Percentiles rank a stretch among this genome's conserved stretches.
These are phyloP conservation scores for Pinus tabuliformis DNA, from an alignment of 75 land plant genomes.

Conservation along the genomic window DNA sequence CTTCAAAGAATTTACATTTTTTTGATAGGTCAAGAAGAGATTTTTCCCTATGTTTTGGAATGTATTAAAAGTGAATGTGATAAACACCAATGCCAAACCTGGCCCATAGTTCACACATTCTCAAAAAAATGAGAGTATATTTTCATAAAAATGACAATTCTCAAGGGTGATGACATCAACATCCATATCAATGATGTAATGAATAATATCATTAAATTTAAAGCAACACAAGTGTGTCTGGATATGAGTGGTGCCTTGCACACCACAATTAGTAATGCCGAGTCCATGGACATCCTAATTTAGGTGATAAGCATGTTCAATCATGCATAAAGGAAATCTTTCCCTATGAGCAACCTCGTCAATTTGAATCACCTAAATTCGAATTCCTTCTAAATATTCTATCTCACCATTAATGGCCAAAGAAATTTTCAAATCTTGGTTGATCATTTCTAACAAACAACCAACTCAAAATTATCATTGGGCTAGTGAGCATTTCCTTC, in stretches of 20 bases:
- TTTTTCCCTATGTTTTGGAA: too few species aligned
- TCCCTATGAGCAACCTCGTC: neutral
- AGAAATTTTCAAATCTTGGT: conserved; percentile 23
- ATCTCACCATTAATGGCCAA: neutral
- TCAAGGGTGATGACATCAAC: conserved; percentile 80
- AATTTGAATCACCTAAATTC: neutral
- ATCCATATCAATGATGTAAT: conserved; percentile 32
- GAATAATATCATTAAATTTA: neutral
- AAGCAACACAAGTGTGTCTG: neutral
- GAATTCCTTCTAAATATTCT: neutral
- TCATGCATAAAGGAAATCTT: neutral
- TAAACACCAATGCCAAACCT: conserved; percentile 83
- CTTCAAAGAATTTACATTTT: too few species aligned
- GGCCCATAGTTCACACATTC: conserved; percentile 78
- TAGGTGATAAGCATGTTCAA: neutral
- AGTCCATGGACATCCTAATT: neutral
- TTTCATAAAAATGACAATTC: conserved; percentile 82
- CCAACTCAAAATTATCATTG: conserved; percentile 34
- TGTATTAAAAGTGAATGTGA: conserved; percentile 86
- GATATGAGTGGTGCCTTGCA: neutral
- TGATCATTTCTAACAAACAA: conserved; percentile 37
- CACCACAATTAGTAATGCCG: neutral
- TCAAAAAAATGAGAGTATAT: conserved; percentile 78
- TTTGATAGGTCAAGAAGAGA: too few species aligned
- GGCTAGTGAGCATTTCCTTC: conserved; percentile 40